Conservation (phyloP, 306 rosid species). For the Albizia julibrissin region DNA sequence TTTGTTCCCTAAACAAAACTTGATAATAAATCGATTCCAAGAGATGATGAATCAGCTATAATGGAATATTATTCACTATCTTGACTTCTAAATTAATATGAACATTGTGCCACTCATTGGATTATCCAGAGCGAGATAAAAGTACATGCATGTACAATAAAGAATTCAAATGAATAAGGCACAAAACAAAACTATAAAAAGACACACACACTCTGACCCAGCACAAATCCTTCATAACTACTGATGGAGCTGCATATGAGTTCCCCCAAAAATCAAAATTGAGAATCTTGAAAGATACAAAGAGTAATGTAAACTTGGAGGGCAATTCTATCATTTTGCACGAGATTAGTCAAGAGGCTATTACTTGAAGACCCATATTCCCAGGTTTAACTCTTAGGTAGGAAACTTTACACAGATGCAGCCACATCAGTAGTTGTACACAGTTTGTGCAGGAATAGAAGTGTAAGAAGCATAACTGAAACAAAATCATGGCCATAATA, state of each 20-base stretch:
- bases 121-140: slow-evolving; percentile 8
- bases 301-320: too few species aligned
- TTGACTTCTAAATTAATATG: slow-evolving; percentile 23
- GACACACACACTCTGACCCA: not conserved
- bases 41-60: slow-evolving; percentile 8
- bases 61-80: not conserved
- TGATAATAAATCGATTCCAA: not conserved
- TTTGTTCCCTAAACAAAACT: not conserved
- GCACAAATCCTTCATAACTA: not conserved
- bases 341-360: too few species aligned
- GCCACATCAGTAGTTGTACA: not conserved
- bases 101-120: not conserved
- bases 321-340: too few species aligned
- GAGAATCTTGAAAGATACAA: not conserved
- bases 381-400: not conserved
- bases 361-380: not conserved
- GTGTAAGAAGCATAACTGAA: not conserved
- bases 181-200: slow-evolving; percentile 15
- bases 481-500: slow-evolving; percentile 30
- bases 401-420: slow-evolving; percentile 1
- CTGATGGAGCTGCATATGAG: not conserved
- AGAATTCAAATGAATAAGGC: slow-evolving; percentile 30
- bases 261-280: not conserved
- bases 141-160: slow-evolving; percentile 37
- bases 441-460: not conserved